These are phyloP conservation scores for Metarhizium sp. DNA, from an alignment of 2,329 filamentous ascomycete species.

Conservation along the genomic window DNA sequence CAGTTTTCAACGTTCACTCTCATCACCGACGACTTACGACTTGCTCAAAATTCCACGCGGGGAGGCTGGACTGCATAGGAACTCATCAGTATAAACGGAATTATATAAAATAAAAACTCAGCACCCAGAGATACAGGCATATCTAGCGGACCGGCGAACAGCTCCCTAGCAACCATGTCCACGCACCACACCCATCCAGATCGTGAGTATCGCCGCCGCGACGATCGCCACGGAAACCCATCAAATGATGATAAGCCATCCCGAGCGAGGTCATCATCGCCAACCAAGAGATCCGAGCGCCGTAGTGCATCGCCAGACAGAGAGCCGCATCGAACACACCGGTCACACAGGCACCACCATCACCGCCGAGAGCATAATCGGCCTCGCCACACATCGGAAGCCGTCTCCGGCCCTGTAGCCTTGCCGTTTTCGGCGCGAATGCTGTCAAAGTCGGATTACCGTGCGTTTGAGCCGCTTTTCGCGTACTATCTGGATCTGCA, in stretches of 20 bases:
- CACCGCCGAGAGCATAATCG: slow-evolving; percentile 2
- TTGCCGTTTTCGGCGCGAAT: slow-evolving; percentile 59
- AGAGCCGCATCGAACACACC: slow-evolving; percentile 14
- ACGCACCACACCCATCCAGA: background rate
- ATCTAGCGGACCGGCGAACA: too few relatives aligned
- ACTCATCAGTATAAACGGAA: too few relatives aligned
- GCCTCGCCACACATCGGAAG: background rate
- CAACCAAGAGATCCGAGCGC: background rate
- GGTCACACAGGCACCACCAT: slow-evolving; percentile 13
- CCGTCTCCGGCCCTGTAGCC: background rate
- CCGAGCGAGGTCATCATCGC: background rate
- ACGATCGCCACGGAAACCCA: background rate
- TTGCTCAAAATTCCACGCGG: too few relatives aligned
- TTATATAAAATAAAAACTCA: too few relatives aligned
- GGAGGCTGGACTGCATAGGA: too few relatives aligned
- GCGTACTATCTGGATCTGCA: slow-evolving; percentile 82
- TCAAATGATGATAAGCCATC: background rate
- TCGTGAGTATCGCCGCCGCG: background rate
- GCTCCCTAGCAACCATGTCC: background rate
- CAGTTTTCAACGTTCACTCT: too few relatives aligned
- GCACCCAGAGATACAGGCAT: too few relatives aligned
- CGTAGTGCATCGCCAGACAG: slow-evolving; percentile 6
- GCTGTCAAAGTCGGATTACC: slow-evolving; percentile 61
- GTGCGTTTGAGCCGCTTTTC: slow-evolving; percentile 60
- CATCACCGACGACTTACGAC: too few relatives aligned